A percentile compares a stretch with the other conserved stretches of the same genome.
These are phyloP conservation scores for Rhodotorula mucilaginosa DNA, from an alignment of 1,284 basidiomycete species.

Conservation along the genomic window DNA sequence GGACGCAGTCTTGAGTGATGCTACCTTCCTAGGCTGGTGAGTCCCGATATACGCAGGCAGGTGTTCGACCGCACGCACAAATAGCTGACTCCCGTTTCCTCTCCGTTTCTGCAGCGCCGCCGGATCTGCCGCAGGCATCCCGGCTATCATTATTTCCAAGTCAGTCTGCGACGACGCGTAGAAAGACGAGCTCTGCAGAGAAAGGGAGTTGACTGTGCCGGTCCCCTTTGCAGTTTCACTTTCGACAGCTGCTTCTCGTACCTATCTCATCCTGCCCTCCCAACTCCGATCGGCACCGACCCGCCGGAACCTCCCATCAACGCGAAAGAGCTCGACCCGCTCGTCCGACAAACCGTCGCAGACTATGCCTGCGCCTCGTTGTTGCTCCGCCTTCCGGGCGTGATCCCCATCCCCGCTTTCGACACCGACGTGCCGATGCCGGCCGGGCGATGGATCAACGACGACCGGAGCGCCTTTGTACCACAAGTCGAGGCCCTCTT, in stretches of 20 bases:
- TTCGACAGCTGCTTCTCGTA: constrained; percentile 78
- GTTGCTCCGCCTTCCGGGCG: constrained; percentile 65
- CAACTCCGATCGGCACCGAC: constrained; percentile 31
- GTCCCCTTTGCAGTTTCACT: constrained; percentile 59
- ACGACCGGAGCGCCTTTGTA: constrained; percentile 53
- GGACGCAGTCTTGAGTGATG: constrained; percentile 68
- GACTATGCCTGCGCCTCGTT: constrained; percentile 72
- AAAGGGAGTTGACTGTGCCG: not conserved
- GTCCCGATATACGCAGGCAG: constrained; percentile 39
- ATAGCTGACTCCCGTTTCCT: not conserved
- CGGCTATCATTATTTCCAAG: constrained; percentile 64
- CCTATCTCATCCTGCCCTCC: constrained; percentile 56
- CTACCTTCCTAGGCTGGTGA: constrained; percentile 72
- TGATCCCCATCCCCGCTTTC: constrained; percentile 72
- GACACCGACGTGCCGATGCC: constrained; percentile 55
- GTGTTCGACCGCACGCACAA: too few species aligned
- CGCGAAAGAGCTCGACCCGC: constrained; percentile 55
- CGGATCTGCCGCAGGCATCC: constrained; percentile 62
- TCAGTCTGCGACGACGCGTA: not conserved
- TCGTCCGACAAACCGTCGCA: constrained; percentile 61
- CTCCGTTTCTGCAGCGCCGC: constrained; percentile 57
- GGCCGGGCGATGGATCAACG: constrained; percentile 63
- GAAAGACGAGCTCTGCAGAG: too few species aligned
- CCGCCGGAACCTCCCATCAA: constrained; percentile 59
- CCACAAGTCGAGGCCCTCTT: constrained; percentile 51